A percentile compares a stretch with the other conserved stretches of the same genome.
phyloP scores from a whole-genome alignment of 2,329 filamentous ascomycete genomes.

The Fusarium redolens region DNA sequence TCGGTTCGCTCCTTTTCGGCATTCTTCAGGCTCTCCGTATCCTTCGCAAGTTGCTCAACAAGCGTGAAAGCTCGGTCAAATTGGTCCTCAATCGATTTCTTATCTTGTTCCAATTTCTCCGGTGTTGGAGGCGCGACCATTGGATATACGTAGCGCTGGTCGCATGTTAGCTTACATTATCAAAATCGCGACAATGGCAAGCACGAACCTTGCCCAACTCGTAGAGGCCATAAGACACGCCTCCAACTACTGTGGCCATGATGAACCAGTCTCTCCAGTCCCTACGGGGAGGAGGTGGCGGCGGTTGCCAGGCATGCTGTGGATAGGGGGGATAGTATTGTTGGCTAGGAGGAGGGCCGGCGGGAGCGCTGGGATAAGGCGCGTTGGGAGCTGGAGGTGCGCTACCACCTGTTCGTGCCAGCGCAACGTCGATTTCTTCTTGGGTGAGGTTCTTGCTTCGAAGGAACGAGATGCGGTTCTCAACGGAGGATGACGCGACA shows the following conservation, averaged over 20 bases:
- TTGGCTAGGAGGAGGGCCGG: conserved; percentile 57
- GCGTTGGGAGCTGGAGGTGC: conserved; percentile 55
- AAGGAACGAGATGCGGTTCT: conserved; percentile 92
- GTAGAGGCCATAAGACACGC: conserved; percentile 90
- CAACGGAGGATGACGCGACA: conserved; percentile 87
- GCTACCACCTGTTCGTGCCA: conserved; percentile 78
- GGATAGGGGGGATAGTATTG: conserved; percentile 62
- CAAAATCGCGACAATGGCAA: neutral
- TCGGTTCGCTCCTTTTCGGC: conserved; percentile 88
- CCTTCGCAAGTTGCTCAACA: conserved; percentile 90
- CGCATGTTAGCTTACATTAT: conserved; percentile 24
- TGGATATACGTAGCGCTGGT: conserved; percentile 87
- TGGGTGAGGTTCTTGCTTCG: conserved; percentile 97
- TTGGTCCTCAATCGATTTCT: conserved; percentile 89
- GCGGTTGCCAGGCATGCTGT: conserved; percentile 68
- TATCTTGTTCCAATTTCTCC: conserved; percentile 93
- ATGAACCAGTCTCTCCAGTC: conserved; percentile 99
- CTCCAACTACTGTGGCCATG: conserved; percentile 95
- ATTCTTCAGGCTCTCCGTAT: conserved; percentile 88
- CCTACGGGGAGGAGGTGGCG: conserved; percentile 74
- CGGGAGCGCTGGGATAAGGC: conserved; percentile 58
- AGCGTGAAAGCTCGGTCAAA: conserved; percentile 93
- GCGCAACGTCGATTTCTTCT: conserved; percentile 89
- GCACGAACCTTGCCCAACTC: conserved; percentile 81
- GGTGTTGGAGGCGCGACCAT: conserved; percentile 93